Evolutionary conservation across 805 yeast species (phyloP), one percentile per base, ranked within the genome.

Genomic region (Tetrapisispora arboricola): DNA sequence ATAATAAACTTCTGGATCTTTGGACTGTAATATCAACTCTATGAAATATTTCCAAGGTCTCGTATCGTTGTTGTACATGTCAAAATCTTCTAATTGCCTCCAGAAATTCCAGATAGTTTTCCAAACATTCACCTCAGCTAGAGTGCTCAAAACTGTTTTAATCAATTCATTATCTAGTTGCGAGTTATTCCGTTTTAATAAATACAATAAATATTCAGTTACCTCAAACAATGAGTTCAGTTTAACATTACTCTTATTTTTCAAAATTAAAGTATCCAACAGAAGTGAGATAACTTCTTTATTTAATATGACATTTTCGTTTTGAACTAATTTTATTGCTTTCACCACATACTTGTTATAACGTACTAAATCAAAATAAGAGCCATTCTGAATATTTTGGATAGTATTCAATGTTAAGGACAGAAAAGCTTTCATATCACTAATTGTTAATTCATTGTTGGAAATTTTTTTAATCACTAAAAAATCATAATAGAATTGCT

Each of bases 1-100:
- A 40, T 19, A 41, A 35, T 41, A 51, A 43, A 20, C 52, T 16
- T n/a, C 28, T 32, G 12, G 4, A 38, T 57, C 50, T 15, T 43
- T 39, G 2, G 53, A 46, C 6, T 49, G 42, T 3, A 48, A 46
- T 3, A 56, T 27, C 12, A 48, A 29, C 17, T 44, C 29, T 18
- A 59, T 28, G 15, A 54, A 52, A 10, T 47, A 38, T 6, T 37
- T 29, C 64, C 64, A 59, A 3, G 60, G 58, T 17, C 58, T 47
- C 13, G 36, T 36, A 36, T 54, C 60, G n/a, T 40, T 46, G 3
- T 47, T 49, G 9, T 42, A 45, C 5, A 38, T 33, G 15, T 39
- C 13, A 2, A 31, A 37, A 12, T 40, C 33, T 4, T 48, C 38
- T 21, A 51, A 45, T 6, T 31, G 34, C 28, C 47, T 48, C 64